phyloP scores from a whole-genome alignment of 805 yeast species.

The Limtongozyma cylindracea region DNA sequence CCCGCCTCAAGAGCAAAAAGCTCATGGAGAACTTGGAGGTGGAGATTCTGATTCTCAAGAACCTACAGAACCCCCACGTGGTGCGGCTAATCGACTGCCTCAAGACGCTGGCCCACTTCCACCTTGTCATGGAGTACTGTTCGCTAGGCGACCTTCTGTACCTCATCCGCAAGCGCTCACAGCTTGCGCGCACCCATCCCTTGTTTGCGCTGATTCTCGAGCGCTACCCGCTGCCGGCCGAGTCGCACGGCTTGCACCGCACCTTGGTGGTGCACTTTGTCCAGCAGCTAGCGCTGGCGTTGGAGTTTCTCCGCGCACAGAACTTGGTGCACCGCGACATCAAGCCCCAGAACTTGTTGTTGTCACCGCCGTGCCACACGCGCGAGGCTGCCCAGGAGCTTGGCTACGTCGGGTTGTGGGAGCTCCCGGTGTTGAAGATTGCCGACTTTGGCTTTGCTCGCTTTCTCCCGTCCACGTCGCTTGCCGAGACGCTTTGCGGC shows the following conservation, averaged over 20 bases:
- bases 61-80: constrained; percentile 79
- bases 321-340: constrained; percentile 87
- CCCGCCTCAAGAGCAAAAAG: constrained; percentile 65
- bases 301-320: constrained; percentile 56
- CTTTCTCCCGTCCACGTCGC: constrained; percentile 71
- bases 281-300: constrained; percentile 67
- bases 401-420: constrained; percentile 60
- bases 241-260: constrained; percentile 58
- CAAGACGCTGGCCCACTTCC: constrained; percentile 56
- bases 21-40: constrained; percentile 76
- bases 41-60: constrained; percentile 73
- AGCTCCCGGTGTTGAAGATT: constrained; percentile 70
- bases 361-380: constrained; percentile 63
- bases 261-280: constrained; percentile 61
- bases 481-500: constrained; percentile 96
- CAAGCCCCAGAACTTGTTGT: constrained; percentile 72
- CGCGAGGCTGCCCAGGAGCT: constrained; percentile 26
- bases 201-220: constrained; percentile 50
- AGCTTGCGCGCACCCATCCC: constrained; percentile 52
- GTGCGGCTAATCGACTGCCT: constrained; percentile 70
- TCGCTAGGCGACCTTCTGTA: constrained; percentile 83
- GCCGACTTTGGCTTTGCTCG: constrained; percentile 98
- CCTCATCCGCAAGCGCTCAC: constrained; percentile 56
- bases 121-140: constrained; percentile 89
- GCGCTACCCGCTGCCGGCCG: constrained; percentile 63